Conservation (phyloP, 1,139 yeast species). For the Kluyveromyces sp. region DNA sequence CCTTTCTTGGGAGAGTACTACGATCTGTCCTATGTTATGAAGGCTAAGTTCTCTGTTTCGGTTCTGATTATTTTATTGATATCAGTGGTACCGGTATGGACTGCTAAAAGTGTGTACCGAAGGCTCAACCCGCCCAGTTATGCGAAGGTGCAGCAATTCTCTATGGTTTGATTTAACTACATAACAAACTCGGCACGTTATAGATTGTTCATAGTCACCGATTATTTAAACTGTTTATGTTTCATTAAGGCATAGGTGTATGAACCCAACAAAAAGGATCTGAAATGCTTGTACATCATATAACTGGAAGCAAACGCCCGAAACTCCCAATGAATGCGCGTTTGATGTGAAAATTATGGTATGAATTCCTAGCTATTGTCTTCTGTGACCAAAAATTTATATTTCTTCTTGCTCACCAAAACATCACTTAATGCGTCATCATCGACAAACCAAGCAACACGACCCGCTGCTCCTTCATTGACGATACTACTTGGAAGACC, state of each 20-base stretch:
- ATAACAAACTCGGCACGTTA: conserved; percentile 1
- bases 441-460: conserved; percentile 96
- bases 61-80: conserved; percentile 53
- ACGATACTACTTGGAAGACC: conserved; percentile 92
- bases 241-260: neutral
- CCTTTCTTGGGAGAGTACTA: conserved; percentile 85
- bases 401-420: conserved; percentile 31
- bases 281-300: neutral
- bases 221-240: neutral
- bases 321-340: neutral
- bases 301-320: neutral
- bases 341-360: neutral
- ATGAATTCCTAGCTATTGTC: neutral
- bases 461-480: conserved; percentile 93
- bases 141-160: conserved; percentile 80
- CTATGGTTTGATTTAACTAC: conserved; percentile 18
- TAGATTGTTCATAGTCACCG: neutral
- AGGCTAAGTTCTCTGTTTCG: conserved; percentile 65
- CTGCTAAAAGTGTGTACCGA: conserved; percentile 65
- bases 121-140: conserved; percentile 87
- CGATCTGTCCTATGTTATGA: conserved; percentile 56
- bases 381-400: conserved; percentile 20
- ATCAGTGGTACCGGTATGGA: conserved; percentile 87
- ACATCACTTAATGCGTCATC: conserved; percentile 82
- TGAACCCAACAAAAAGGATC: neutral